Evolutionary conservation across 2,329 filamentous ascomycete species (phyloP).

Genomic region (Remersonia thermophila): DNA sequence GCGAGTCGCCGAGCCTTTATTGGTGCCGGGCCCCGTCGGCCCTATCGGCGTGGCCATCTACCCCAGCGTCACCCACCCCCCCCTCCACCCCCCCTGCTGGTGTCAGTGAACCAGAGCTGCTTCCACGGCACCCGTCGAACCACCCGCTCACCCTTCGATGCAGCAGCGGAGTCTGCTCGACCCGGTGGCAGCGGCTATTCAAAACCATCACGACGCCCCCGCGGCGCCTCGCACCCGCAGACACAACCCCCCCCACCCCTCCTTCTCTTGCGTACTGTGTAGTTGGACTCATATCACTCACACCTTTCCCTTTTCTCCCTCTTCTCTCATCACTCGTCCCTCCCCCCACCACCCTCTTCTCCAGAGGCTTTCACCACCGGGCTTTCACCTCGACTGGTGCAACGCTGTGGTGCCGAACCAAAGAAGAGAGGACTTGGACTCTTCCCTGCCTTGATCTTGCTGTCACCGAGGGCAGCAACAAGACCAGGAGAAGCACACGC

Average conservation of each 20-base stretch:
- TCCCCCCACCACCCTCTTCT: not conserved
- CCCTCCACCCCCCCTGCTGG: conserved; percentile 26
- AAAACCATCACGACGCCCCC: conserved; percentile 37
- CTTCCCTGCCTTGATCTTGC: too few species aligned
- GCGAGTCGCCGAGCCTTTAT: conserved; percentile 29
- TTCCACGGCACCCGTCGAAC: conserved; percentile 22
- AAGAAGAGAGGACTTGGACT: too few species aligned
- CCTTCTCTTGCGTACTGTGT: conserved; percentile 30
- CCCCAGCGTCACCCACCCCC: conserved; percentile 10
- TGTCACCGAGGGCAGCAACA: too few species aligned
- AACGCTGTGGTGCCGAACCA: too few species aligned
- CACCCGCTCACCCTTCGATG: conserved; percentile 28
- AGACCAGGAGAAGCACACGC: too few species aligned
- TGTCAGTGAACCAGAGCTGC: conserved; percentile 26
- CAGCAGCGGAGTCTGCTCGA: conserved; percentile 18
- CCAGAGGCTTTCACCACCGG: conserved; percentile 16
- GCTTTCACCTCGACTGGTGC: conserved; percentile 7
- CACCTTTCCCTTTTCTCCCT: conserved; percentile 24
- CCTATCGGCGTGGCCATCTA: conserved; percentile 31
- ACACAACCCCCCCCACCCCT: too few species aligned
- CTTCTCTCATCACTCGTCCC: not conserved
- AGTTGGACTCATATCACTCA: conserved; percentile 41
- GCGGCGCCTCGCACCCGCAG: conserved; percentile 17
- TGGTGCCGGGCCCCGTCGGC: conserved; percentile 22
- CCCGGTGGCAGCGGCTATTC: conserved; percentile 31